Base-by-base conservation (phyloP, 495 filamentous ascomycete genomes). In the Schizothecium vesticola region DNA sequence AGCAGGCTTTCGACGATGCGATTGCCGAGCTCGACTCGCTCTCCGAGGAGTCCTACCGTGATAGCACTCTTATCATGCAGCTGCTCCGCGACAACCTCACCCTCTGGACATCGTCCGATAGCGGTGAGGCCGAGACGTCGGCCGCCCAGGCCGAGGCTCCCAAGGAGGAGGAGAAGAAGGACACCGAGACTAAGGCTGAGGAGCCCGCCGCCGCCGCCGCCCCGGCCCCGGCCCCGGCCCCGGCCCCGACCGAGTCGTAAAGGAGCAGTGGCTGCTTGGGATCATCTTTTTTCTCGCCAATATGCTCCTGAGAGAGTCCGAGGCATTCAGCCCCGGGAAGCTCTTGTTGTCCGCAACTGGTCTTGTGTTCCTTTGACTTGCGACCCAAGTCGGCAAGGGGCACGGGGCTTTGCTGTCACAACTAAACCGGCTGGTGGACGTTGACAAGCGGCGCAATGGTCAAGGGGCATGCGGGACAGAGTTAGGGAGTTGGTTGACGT, bases 1-100 rank as follows among this genome's bases (percentile, higher is more conserved):
- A 99, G 90, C 94, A 97, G 84, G 94, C 96, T 29, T 99, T 99
- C 76, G 95, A 99, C 80, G 95, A 99, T 80, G 95, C 95, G 70
- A 99, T 99, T 80, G 95, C 95, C 69, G 95, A 99, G 88, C 92
- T 99, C 73, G 95, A 99, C 85, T 97, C 94, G 22, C 86, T 99
- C 68, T 97, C 93, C 67, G 95, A 99, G 86, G 95, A 99, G 82
- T 97, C 93, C 73, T 99, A 99, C 89, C 94, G 96, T 75, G 95
- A 99, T 83, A 97, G 94, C 89, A 99, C 95, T 60, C 90, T 99
- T 74, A 99, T 99, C 86, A 99, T 99, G 95, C 95, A 99, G 88
- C 87, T 99, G 60, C 91, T 99, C 79, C 93, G 94, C 79, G 95
- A 99, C 82, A 99, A 99, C 86, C 86, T 99, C 70, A 99, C 95